These are phyloP conservation scores for Viola pubescens DNA, from an alignment of 441 rosid genomes.

Conservation along the genomic window DNA sequence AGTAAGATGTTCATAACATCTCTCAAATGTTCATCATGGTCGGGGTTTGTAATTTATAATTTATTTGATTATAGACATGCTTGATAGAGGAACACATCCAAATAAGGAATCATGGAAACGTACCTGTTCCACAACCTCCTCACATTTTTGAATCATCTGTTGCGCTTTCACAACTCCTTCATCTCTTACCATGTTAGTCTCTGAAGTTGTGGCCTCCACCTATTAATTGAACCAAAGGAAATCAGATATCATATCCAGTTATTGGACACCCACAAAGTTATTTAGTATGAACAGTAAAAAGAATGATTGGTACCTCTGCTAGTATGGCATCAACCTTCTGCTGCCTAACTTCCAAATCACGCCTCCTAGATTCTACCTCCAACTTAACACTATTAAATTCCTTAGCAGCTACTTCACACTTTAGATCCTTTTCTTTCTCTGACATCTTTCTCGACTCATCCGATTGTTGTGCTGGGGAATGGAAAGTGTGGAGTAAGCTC, in stretches of 20 bases:
- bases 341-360: constrained; percentile 61
- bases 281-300: background rate
- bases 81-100: background rate
- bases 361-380: constrained; percentile 55
- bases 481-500: constrained; percentile 5
- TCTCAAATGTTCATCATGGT: background rate
- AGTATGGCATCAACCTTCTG: constrained; percentile 57
- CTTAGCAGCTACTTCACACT: constrained; percentile 42
- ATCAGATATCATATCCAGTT: constrained; percentile 8
- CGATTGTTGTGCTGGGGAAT: constrained; percentile 47
- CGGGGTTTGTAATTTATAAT: background rate
- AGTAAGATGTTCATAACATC: background rate
- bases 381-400: constrained; percentile 37
- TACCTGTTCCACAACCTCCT: constrained; percentile 68
- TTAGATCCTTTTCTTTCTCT: constrained; percentile 53
- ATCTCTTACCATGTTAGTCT: constrained; percentile 47
- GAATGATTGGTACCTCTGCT: constrained; percentile 39
- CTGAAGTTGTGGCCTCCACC: constrained; percentile 59
- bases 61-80: background rate
- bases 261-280: background rate
- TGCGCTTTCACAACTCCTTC: constrained; percentile 51
- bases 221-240: constrained; percentile 23
- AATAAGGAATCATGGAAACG: background rate
- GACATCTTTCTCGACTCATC: constrained; percentile 38
- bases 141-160: constrained; percentile 39